Base-by-base conservation (phyloP, 495 filamentous ascomycete species). In the Podospora pseudoanserina region DNA sequence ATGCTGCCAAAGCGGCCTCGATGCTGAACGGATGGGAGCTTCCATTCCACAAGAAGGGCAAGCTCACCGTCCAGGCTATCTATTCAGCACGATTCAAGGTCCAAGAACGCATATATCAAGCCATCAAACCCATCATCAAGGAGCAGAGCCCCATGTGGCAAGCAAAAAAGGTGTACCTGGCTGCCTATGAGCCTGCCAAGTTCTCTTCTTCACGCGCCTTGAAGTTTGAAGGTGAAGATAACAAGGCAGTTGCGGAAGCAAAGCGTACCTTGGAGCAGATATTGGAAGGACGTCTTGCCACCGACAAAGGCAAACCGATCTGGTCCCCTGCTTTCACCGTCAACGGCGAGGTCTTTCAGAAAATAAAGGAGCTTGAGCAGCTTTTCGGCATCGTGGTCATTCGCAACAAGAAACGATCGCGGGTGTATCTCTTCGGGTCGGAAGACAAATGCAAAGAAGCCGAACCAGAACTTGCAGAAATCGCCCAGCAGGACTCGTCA, bases 141-240 rank as follows among this genome's bases (percentile, higher is more conserved):
- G 64, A 71, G 13, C 76, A 78, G 18, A 67, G 61, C 27, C 64
- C 64, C 7, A 68, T 58, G 15, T 77, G 74, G 78, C 67, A 73
- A 19, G 49, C 58, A 44, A 63, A 76, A 4, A 66, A 77, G 53
- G 44, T 82, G 23, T 58, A 66, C 9, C 70, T 79, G 54, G 74
- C 72, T 16, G 65, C 67, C 0, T 81, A 80, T 28, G 70, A 73
- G 1, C 72, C 73, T 1, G 56, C 60, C 9, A 66, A 66, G 28
- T 20, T 11, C 23, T 58, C 55, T 6, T 57, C 67, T 2, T 72
- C 73, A 30, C 72, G 71, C 0, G 70, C 69, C 5, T 60, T 85
- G 44, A 80, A 83, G 59, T 65, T 85, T 5, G 82, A 82, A 60
- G 81, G 82, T 0, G 75, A 81, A 20, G 71, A 77, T 15, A 65